Conservation (phyloP, 257 asterid genomes). For the Lycium ferocissimum region DNA sequence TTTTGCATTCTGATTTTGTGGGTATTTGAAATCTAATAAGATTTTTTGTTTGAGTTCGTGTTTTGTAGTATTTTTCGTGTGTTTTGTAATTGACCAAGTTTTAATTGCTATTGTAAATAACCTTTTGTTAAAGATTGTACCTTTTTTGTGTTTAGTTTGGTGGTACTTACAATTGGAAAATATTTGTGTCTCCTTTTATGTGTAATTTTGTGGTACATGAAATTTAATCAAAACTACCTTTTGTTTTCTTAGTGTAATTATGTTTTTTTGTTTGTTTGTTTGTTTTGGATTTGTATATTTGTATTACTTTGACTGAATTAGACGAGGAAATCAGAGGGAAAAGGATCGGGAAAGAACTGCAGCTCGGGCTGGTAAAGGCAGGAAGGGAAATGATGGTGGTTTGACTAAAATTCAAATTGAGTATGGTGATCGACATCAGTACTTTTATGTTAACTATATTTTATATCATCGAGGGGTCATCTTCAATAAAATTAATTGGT, state of each 20-base stretch:
- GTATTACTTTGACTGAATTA: slow-evolving; percentile 55
- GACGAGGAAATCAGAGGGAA: slow-evolving; percentile 46
- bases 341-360: slow-evolving; percentile 73
- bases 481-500: too few species aligned
- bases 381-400: slow-evolving; percentile 53
- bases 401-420: slow-evolving; percentile 36
- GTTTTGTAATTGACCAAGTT: too few species aligned
- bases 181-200: background rate
- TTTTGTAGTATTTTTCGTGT: too few species aligned
- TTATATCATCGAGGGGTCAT: too few species aligned
- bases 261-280: too few species aligned
- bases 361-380: slow-evolving; percentile 51
- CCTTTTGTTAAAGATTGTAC: background rate
- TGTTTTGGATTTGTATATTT: background rate
- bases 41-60: background rate
- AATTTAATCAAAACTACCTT: background rate
- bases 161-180: background rate
- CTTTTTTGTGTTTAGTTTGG: background rate
- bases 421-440: too few species aligned
- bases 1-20: too few species aligned
- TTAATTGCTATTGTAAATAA: too few species aligned
- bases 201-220: background rate
- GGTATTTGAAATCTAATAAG: too few species aligned
- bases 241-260: background rate
- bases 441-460: too few species aligned